Base-by-base conservation (phyloP, 441 rosid genomes). In the Populus hybrid region DNA sequence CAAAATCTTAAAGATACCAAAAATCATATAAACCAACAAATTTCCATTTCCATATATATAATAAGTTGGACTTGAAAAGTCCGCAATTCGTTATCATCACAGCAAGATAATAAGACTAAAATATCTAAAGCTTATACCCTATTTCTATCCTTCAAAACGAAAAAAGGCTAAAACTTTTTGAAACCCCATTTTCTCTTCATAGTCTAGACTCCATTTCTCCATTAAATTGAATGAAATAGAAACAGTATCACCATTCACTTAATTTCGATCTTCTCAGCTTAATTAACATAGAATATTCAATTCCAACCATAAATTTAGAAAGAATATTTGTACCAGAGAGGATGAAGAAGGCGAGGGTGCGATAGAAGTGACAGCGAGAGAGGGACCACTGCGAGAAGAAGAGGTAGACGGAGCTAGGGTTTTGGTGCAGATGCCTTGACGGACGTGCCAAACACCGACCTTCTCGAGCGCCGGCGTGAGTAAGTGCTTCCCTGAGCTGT, bases 381-480 rank as follows among this genome's bases (percentile, higher is more conserved):
- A 86, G 14, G 89, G 90, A 23, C 90, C 97, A 64, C 26, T 14
- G 28, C 80, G 85, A 64, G 92, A 89, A 73, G 87, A 83, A 70
- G 87, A 83, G 32, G 82, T 11, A 42, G 93, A 84, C 75, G 96
- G 88, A 34, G 73, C 38, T 50, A 94, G 88, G 80, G 91, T 84
- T 85, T 84, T 89, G 74, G 82, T 77, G 90, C 97, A 91, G 76
- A 91, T 79, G 76, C 97, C 97, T 88, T 91, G 95, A 0, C 98
- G 97, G 32, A 91, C 94, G 70, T 95, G 97, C 99, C 99, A 95
- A 70, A 94, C 88, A 3, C 90, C 92, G 66, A 95, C 83, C 64
- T 89, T 90, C 87, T 95, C 99, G 69, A 95, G 93, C 16, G 92
- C 92, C 57, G 97, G 88, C 79, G 94, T 85, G 14, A 92, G 70